These are phyloP conservation scores for Colletotrichum theobromicola DNA, from an alignment of 2,329 filamentous ascomycete species.

Conservation along the genomic window DNA sequence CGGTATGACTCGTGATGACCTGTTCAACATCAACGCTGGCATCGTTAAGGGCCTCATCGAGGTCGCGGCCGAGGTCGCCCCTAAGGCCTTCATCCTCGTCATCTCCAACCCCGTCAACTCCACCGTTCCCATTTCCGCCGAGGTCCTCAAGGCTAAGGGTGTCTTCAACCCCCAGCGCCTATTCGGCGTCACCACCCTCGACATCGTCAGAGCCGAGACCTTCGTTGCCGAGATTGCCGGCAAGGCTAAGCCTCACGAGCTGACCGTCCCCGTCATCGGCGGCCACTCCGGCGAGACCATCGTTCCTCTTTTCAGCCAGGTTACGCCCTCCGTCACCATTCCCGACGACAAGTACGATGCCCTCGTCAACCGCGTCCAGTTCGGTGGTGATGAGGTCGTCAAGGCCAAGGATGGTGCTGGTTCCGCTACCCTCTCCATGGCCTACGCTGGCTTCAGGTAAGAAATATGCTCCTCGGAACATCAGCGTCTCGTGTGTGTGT, in stretches of 20 bases:
- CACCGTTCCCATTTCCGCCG: slow-evolving; percentile 95
- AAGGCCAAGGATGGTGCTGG: slow-evolving; percentile 92
- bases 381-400: slow-evolving; percentile 96
- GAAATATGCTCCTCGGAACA: slow-evolving; percentile 26
- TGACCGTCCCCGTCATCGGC: slow-evolving; percentile 90
- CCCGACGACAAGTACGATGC: slow-evolving; percentile 89
- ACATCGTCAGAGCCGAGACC: slow-evolving; percentile 97
- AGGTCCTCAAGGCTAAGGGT: slow-evolving; percentile 91
- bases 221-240: slow-evolving; percentile 89
- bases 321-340: slow-evolving; percentile 79
- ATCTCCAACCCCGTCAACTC: slow-evolving; percentile 99
- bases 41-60: slow-evolving; percentile 95
- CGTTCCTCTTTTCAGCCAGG: slow-evolving; percentile 94
- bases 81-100: slow-evolving; percentile 93
- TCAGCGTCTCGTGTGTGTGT: slow-evolving; percentile 17
- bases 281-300: slow-evolving; percentile 99
- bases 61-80: slow-evolving; percentile 83
- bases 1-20: slow-evolving; percentile 98
- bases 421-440: slow-evolving; percentile 93
- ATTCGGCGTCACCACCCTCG: slow-evolving; percentile 98
- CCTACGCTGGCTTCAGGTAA: slow-evolving; percentile 91
- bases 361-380: slow-evolving; percentile 94
- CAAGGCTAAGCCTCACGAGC: slow-evolving; percentile 80
- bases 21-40: slow-evolving; percentile 99
- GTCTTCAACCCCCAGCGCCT: slow-evolving; percentile 96